Evolutionary conservation across 306 rosid species (phyloP).

Genomic region (Heteromeles arbutifolia): DNA sequence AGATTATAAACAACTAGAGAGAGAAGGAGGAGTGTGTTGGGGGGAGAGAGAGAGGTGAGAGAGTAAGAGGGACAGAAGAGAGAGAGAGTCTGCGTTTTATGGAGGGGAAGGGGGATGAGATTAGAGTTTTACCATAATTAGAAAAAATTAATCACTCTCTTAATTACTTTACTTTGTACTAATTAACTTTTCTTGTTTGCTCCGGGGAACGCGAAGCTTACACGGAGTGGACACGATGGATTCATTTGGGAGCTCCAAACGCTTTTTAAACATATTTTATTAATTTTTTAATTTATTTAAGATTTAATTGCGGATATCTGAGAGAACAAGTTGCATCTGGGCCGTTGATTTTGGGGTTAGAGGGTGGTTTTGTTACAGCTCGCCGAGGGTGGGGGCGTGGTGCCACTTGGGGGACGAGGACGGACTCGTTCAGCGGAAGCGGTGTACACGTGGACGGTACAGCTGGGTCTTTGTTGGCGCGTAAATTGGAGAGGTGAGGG

Average conservation of each 20-base stretch:
- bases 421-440: not conserved
- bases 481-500: constrained; percentile 1
- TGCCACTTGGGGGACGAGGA: constrained; percentile 11
- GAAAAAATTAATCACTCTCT: not conserved
- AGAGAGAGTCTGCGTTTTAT: constrained; percentile 24
- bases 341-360: constrained; percentile 10
- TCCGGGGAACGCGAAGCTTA: not conserved
- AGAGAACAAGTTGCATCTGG: not conserved
- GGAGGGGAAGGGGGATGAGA: constrained; percentile 12
- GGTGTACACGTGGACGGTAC: constrained; percentile 9
- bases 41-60: not conserved
- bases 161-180: not conserved
- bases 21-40: not conserved
- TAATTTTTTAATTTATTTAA: not conserved
- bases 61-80: not conserved
- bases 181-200: not conserved
- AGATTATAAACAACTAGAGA: not conserved
- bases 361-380: not conserved
- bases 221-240: constrained; percentile 30
- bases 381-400: not conserved
- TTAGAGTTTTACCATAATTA: not conserved
- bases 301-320: not conserved
- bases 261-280: not conserved
- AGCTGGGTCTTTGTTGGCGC: constrained; percentile 43
- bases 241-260: not conserved